Evolutionary conservation across 139 green algal species (phyloP), one percentile per base, ranked within the genome.

Genomic region (Micromonas pusilla): DNA sequence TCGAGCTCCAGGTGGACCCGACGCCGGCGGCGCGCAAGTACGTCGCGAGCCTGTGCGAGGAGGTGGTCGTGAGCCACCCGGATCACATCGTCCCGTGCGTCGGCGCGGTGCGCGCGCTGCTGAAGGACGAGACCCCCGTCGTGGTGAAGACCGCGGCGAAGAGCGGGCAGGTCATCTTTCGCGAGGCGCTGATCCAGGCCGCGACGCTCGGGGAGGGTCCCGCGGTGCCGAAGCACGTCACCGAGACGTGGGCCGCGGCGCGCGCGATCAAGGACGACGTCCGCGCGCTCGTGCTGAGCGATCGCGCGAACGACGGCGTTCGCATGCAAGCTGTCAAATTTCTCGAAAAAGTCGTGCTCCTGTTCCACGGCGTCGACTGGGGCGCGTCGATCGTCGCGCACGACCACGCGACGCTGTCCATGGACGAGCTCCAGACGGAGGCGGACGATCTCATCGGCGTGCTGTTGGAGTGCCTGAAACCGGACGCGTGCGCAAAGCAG

Each of bases 291-390:
- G 36, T 63, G 9, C 53, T n/a, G 1, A 4, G 19, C 23, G 36
- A 38, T 33, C n/a, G 37, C 6, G 3, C 13, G 21, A 63, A 75
- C 68, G 68, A 75, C 23, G 68, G 68, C 20, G 37, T 63, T 34
- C 36, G 37, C 19, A 63, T 75, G 68, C 37, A 63, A 33, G 28
- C 26, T 25, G 68, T 32, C n/a, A 75, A 75, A 39, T 36, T 39
- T 20, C 19, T 28, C 37, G 68, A 75, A 3, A 9, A 13, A 1
- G 68, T 36, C 34, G 31, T 60, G 3, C 20, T 75, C 21, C 25
- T 39, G 2, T 39, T 75, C 9, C 34, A 38, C 26, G 68, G 68
- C 68, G 37, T 30, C 26, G 68, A 39, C 0, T 75, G 68, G 68
- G 68, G 68, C 2, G 31, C 68, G 37, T 19, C 4, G 2, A 32